Percentiles rank a stretch among this genome's conserved stretches.
Evolutionary conservation across 495 filamentous ascomycete species (phyloP).

Genomic region (Aspergillus bertholletiae): DNA sequence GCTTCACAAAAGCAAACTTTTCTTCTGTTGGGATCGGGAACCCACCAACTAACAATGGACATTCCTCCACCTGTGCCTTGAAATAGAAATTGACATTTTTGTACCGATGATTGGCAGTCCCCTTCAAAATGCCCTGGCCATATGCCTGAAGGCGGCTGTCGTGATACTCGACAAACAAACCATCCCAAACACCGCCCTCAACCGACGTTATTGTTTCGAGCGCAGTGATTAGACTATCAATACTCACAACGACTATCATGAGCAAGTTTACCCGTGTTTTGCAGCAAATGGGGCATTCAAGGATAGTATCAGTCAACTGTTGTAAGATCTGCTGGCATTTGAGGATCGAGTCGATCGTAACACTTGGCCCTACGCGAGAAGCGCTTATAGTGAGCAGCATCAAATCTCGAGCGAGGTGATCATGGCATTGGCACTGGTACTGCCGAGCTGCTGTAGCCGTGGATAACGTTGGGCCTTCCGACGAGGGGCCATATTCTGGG

Average conservation of each 20-base stretch:
- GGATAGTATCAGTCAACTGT: constrained; percentile 25
- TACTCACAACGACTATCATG: constrained; percentile 31
- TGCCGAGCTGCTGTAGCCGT: background rate
- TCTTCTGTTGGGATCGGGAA: constrained; percentile 32
- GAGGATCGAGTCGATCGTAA: constrained; percentile 30
- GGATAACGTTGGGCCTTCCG: background rate
- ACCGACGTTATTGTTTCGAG: constrained; percentile 22
- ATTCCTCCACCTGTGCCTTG: constrained; percentile 22
- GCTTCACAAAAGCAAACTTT: constrained; percentile 28
- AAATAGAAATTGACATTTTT: constrained; percentile 12
- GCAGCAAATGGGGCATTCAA: constrained; percentile 30
- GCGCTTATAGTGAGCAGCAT: constrained; percentile 18
- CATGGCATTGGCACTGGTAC: constrained; percentile 21
- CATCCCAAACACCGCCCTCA: constrained; percentile 15
- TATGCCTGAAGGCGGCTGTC: constrained; percentile 4
- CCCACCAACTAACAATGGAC: constrained; percentile 28
- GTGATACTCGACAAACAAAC: constrained; percentile 11
- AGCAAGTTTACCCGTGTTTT: constrained; percentile 27
- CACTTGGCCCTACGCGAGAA: constrained; percentile 9
- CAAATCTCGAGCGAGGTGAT: constrained; percentile 17
- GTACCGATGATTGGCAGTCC: constrained; percentile 1
- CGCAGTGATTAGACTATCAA: constrained; percentile 30
- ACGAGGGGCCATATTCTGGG: constrained; percentile 2
- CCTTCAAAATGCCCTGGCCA: constrained; percentile 1
- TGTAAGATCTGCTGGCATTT: constrained; percentile 27